A percentile compares a stretch with the other conserved stretches of the same genome.
These are phyloP conservation scores for Pleurotus sapidus DNA, from an alignment of 768 basidiomycete species.

Conservation along the genomic window DNA sequence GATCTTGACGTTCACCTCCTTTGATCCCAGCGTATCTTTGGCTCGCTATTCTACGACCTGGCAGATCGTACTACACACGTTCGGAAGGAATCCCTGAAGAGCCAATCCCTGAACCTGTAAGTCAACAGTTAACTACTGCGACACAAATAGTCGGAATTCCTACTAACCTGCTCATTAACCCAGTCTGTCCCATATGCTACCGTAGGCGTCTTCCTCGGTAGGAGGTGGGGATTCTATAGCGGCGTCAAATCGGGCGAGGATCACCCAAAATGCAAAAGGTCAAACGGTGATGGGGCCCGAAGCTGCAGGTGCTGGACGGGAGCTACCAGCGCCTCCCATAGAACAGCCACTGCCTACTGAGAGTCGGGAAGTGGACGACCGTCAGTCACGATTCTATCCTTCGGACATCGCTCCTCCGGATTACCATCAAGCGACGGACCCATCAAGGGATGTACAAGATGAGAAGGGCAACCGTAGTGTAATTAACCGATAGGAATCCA, in stretches of 20 bases:
- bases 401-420: slow-evolving; percentile 5
- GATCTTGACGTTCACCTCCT: background rate
- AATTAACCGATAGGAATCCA: no score
- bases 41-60: background rate
- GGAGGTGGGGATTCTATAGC: background rate
- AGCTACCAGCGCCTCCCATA: slow-evolving; percentile 1
- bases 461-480: no score
- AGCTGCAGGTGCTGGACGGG: background rate
- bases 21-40: background rate
- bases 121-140: no score
- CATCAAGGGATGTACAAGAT: no score
- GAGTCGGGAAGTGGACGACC: slow-evolving; percentile 7
- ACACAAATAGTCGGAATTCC: no score
- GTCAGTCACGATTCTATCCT: background rate
- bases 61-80: background rate
- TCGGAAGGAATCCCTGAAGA: background rate
- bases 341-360: background rate
- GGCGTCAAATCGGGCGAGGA: background rate
- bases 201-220: background rate
- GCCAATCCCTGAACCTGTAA: no score
- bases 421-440: slow-evolving; percentile 11
- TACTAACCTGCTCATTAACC: background rate
- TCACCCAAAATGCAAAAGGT: background rate
- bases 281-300: background rate
- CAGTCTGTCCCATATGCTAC: background rate